Conservation (phyloP, 495 filamentous ascomycete species). For the Schizothecium vesticola region DNA sequence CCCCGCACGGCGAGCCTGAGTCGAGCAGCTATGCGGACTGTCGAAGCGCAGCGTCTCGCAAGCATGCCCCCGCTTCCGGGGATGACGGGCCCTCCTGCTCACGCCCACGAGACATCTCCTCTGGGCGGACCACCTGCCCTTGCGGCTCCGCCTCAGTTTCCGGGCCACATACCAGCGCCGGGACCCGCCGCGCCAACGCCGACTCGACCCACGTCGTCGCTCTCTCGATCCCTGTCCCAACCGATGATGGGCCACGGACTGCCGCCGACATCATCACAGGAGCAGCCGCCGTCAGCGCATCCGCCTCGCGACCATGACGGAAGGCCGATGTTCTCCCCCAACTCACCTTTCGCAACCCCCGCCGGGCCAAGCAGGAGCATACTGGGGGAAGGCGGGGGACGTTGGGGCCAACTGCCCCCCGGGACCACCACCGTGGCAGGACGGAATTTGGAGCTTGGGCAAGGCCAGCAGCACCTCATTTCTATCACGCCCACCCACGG, state of each 20-base stretch:
- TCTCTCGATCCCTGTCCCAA: slow-evolving; percentile 37
- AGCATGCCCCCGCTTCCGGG: slow-evolving; percentile 35
- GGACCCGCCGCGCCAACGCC: slow-evolving; percentile 29
- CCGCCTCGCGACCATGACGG: slow-evolving; percentile 21
- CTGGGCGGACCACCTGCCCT: slow-evolving; percentile 32
- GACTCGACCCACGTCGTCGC: slow-evolving; percentile 27
- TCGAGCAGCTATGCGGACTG: slow-evolving; percentile 39
- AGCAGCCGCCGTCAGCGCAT: slow-evolving; percentile 18
- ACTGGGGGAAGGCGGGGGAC: slow-evolving; percentile 22
- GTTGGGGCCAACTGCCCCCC: slow-evolving; percentile 27
- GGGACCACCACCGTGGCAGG: slow-evolving; percentile 1
- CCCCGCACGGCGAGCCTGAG: slow-evolving; percentile 46
- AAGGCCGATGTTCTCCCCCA: slow-evolving; percentile 22
- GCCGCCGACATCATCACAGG: slow-evolving; percentile 22
- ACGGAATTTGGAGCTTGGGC: slow-evolving; percentile 31
- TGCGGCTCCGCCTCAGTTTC: slow-evolving; percentile 26
- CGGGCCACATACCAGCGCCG: slow-evolving; percentile 20
- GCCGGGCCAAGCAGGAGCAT: slow-evolving; percentile 16
- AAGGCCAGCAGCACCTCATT: slow-evolving; percentile 39
- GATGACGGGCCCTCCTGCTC: slow-evolving; percentile 6
- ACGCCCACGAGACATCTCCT: slow-evolving; percentile 23
- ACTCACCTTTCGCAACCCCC: slow-evolving; percentile 22
- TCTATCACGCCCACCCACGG: slow-evolving; percentile 39
- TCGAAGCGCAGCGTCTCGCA: slow-evolving; percentile 42
- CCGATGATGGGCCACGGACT: slow-evolving; percentile 29